Base-by-base conservation (phyloP, 192 early-diverging fungal genomes). In the Spizellomyces sp. region DNA sequence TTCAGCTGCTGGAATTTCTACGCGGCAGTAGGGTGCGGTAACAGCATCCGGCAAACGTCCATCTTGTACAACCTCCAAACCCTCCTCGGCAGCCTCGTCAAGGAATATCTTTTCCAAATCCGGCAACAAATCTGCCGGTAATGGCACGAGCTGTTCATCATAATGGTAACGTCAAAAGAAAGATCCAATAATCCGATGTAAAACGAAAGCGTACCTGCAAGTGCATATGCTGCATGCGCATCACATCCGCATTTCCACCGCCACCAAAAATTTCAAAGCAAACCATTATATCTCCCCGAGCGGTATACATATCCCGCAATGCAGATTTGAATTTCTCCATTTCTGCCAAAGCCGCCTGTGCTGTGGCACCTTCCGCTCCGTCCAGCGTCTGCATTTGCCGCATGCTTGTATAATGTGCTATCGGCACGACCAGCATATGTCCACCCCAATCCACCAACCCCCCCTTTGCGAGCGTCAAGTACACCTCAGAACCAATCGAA, bases 401-500 rank as follows among this genome's bases (percentile, higher is more conserved):
- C 8, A 61, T 43, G 52, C 22, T 58, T 5, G 65, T 42, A 54
- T 76, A 66, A 66, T 91, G 90, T 0, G 72, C 82, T 36, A 92
- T 80, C 2, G 91, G 90, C 44, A 92, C 84, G 59, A 96, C 74
- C 1, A 98, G 72, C 0, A 93, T 74, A 73, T 98, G 96, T 60
- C 94, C 91, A 67, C 94, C 91, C 62, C 91, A 93, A 27, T 75
- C 79, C 0, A 89, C 81, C 22, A 97, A 73, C 22, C 90, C 87
- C n/a, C 96, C 96, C 80, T 96, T 97, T 43, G 96, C 89, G 67
- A 94, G 79, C 10, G 95, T 89, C 44, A 92, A 60, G 68, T 98
- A 98, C 7, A 88, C 80, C 64, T 96, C 91, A 17, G 81, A 79
- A 5, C 89, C 91, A 76, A 97, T 91, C 1, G 90, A 87, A 4